These are phyloP conservation scores for Leccinum longicurvipes DNA, from an alignment of 768 basidiomycete species.

Conservation along the genomic window DNA sequence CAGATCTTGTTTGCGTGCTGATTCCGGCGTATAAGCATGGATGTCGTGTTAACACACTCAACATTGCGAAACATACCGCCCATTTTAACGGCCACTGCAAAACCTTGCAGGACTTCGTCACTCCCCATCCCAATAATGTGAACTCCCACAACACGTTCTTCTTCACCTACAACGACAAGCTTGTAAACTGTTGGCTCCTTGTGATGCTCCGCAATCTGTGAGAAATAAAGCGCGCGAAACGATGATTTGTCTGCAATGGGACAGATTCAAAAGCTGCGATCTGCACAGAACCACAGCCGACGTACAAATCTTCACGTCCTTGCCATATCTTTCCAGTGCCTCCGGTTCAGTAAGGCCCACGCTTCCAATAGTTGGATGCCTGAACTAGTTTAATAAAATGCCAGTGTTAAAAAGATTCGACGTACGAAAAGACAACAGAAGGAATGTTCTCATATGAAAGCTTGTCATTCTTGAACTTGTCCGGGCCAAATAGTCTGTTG, in stretches of 20 bases:
- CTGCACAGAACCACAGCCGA: conserved; percentile 16
- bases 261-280: neutral
- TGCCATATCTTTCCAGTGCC: conserved; percentile 84
- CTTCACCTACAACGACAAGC: conserved; percentile 78
- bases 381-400: conserved; percentile 29
- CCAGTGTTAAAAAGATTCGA: conserved; percentile 17
- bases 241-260: conserved; percentile 63
- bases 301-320: conserved; percentile 87
- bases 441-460: conserved; percentile 88
- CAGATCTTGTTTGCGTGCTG: conserved; percentile 74
- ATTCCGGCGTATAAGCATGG: conserved; percentile 4
- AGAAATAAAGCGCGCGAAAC: conserved; percentile 87
- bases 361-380: conserved; percentile 93
- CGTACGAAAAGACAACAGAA: conserved; percentile 95
- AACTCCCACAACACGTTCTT: conserved; percentile 94
- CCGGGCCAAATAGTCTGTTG: conserved; percentile 88
- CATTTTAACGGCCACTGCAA: conserved; percentile 98
- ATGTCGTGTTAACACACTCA: neutral
- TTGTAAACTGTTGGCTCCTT: conserved; percentile 97
- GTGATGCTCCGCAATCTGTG: conserved; percentile 84
- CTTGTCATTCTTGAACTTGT: conserved; percentile 83
- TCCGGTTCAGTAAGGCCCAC: conserved; percentile 93
- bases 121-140: conserved; percentile 91
- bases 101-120: conserved; percentile 95
- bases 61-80: conserved; percentile 43